Percentiles rank a stretch among this genome's conserved stretches.
Evolutionary conservation across 2,329 filamentous ascomycete genomes (phyloP).

Genomic region (Peltaster fructicola): DNA sequence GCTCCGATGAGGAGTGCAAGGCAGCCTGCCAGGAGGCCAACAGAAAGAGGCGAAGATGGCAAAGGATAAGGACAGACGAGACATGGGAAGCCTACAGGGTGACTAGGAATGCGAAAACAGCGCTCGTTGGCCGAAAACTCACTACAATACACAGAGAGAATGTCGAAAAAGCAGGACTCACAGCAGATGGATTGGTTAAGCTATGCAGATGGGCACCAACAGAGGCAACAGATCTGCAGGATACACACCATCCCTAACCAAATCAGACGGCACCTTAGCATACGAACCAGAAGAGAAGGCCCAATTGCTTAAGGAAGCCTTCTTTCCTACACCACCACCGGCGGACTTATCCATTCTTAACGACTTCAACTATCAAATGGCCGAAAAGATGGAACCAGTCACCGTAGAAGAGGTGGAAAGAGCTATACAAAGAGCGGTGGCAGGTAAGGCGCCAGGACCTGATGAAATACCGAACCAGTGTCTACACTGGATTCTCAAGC

Average conservation of each 20-base stretch:
- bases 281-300: conserved; percentile 9
- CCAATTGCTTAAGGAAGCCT: conserved; percentile 8
- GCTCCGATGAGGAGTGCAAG: conserved; percentile 1
- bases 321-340: conserved; percentile 1
- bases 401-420: no score
- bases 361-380: no score
- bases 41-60: not conserved
- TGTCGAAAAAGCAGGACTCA: not conserved
- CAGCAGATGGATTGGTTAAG: conserved; percentile 1
- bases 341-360: no score
- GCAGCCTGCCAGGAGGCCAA: not conserved
- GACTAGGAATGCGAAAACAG: conserved; percentile 1
- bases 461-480: no score
- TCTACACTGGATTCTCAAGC: no score
- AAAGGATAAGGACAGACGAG: not conserved
- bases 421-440: no score
- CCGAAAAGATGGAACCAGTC: no score
- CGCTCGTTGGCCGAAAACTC: not conserved
- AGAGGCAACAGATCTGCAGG: conserved; percentile 9
- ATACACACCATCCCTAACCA: conserved; percentile 16
- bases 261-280: no score
- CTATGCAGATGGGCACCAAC: conserved; percentile 2
- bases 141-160: conserved; percentile 1
- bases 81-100: conserved; percentile 1
- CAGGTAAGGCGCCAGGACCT: no score